phyloP scores from a whole-genome alignment of 768 basidiomycete species.

The Lactarius deliciosus region DNA sequence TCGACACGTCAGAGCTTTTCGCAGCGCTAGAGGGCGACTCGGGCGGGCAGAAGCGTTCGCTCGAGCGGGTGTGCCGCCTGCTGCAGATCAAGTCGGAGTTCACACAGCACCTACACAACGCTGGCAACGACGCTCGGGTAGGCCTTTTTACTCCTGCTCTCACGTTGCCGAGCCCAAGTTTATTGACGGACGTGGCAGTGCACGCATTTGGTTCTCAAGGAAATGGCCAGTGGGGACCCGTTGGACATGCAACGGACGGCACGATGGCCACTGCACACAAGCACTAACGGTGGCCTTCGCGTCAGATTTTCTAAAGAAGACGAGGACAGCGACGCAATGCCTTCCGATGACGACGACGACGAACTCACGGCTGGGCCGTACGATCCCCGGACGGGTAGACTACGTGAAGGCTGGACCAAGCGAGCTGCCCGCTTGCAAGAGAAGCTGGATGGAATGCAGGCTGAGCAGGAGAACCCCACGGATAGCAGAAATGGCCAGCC shows the following conservation, averaged over 20 bases:
- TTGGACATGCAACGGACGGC: conserved; percentile 74
- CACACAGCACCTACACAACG: conserved; percentile 68
- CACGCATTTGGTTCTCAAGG: conserved; percentile 61
- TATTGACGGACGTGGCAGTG: conserved; percentile 45
- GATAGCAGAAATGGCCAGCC: conserved; percentile 5
- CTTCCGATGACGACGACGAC: conserved; percentile 26
- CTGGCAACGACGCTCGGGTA: conserved; percentile 84
- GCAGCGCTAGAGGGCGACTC: conserved; percentile 67
- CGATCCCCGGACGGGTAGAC: conserved; percentile 25
- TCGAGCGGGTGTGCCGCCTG: conserved; percentile 62
- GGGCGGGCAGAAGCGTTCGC: conserved; percentile 48
- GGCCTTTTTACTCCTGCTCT: conserved; percentile 26
- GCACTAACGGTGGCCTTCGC: conserved; percentile 38
- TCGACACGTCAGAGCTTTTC: conserved; percentile 78
- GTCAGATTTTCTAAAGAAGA: conserved; percentile 61
- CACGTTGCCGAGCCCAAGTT: neutral
- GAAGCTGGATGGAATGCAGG: conserved; percentile 8
- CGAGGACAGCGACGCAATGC: conserved; percentile 43
- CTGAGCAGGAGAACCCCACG: conserved; percentile 1
- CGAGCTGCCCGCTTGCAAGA: conserved; percentile 6
- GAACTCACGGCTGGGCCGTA: conserved; percentile 29
- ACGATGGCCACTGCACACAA: conserved; percentile 68
- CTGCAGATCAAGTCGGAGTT: conserved; percentile 47
- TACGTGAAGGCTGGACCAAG: conserved; percentile 25
- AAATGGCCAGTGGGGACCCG: conserved; percentile 73